Evolutionary conservation across 805 yeast genomes (phyloP).

Genomic region (Cyberlindnera samutprakarnensis): DNA sequence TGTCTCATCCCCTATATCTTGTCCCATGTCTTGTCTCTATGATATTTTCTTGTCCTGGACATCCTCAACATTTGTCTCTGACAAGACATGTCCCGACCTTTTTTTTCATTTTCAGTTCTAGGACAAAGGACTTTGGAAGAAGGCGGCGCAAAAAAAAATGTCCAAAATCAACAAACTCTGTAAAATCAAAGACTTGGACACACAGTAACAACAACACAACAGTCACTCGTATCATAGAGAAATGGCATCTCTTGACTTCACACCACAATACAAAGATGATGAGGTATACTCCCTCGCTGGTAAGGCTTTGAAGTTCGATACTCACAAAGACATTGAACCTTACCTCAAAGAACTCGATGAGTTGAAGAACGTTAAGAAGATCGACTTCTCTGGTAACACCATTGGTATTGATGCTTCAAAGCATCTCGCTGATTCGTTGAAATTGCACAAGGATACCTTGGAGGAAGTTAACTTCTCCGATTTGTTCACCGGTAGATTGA

Average conservation of each 20-base stretch:
- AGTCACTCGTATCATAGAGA: neutral
- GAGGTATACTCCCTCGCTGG: conserved; percentile 61
- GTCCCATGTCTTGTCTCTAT: too few species aligned
- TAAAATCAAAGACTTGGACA: conserved; percentile 2
- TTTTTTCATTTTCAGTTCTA: too few species aligned
- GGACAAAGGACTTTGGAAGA: too few species aligned
- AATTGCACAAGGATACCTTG: conserved; percentile 35
- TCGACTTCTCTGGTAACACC: conserved; percentile 90
- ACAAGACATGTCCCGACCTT: too few species aligned
- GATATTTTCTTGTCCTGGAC: too few species aligned
- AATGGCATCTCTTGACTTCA: conserved; percentile 35
- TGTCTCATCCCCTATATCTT: too few species aligned
- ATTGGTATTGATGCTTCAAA: conserved; percentile 86
- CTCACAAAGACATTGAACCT: conserved; percentile 66
- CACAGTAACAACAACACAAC: neutral
- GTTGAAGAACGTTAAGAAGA: conserved; percentile 33
- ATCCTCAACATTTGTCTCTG: too few species aligned
- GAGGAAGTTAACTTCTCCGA: conserved; percentile 82
- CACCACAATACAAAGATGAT: conserved; percentile 34
- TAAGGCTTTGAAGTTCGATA: conserved; percentile 68
- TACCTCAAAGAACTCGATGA: conserved; percentile 49
- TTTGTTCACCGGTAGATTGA: conserved; percentile 88
- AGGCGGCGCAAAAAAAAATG: too few species aligned
- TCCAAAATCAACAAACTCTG: too few species aligned
- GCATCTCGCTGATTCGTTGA: conserved; percentile 51